Percentiles rank a stretch among this genome's conserved stretches.
phyloP scores from a whole-genome alignment of 1,284 basidiomycete species.

The Fomitopsis betulina region DNA sequence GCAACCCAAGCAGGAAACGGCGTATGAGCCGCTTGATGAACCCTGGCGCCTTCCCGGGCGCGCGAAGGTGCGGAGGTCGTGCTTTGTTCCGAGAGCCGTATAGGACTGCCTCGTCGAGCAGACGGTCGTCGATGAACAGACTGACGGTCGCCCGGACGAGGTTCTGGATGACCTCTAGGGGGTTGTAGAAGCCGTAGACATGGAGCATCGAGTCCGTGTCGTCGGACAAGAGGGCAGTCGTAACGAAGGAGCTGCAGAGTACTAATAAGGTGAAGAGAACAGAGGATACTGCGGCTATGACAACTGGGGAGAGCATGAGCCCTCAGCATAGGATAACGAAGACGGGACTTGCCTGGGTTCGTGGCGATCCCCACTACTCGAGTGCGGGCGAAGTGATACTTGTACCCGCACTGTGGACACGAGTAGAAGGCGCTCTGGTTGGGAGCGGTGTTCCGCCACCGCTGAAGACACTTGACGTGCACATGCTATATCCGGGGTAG shows the following conservation, averaged over 20 bases:
- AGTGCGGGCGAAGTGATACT: slow-evolving; percentile 69
- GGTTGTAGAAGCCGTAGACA: slow-evolving; percentile 44
- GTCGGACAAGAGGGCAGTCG: slow-evolving; percentile 58
- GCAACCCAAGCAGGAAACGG: slow-evolving; percentile 69
- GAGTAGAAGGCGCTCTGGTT: slow-evolving; percentile 62
- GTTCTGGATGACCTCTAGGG: slow-evolving; percentile 55
- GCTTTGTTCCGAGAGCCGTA: slow-evolving; percentile 8
- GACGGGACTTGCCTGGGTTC: slow-evolving; percentile 54
- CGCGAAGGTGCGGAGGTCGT: slow-evolving; percentile 7
- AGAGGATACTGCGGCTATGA: slow-evolving; percentile 60
- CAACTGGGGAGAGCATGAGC: slow-evolving; percentile 36
- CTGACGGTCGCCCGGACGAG: slow-evolving; percentile 61
- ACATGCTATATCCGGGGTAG: slow-evolving; percentile 47
- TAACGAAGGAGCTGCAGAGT: slow-evolving; percentile 66
- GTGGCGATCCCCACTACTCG: slow-evolving; percentile 63
- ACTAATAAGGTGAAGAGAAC: slow-evolving; percentile 65
- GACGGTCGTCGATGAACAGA: slow-evolving; percentile 52
- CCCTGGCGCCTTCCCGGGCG: slow-evolving; percentile 32
- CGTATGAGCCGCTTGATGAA: slow-evolving; percentile 52
- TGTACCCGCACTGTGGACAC: slow-evolving; percentile 74
- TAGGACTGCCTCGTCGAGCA: slow-evolving; percentile 36
- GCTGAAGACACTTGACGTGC: slow-evolving; percentile 70
- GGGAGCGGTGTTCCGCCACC: slow-evolving; percentile 60
- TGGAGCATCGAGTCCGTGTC: slow-evolving; percentile 34
- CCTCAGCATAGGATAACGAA: background rate